Evolutionary conservation across 176 grass and related monocot genomes (phyloP).

Genomic region (Poa pratensis): DNA sequence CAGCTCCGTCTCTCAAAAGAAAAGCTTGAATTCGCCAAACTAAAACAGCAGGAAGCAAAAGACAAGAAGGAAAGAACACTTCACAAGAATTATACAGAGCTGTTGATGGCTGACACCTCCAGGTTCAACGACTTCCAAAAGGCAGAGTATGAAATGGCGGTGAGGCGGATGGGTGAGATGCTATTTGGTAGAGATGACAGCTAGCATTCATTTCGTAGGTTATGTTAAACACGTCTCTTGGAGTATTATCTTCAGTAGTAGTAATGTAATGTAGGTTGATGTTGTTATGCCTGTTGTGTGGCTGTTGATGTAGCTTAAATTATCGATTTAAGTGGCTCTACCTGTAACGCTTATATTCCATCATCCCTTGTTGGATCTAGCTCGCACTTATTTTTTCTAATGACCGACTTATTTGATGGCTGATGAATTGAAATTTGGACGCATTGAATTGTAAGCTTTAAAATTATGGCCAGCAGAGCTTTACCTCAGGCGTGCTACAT

Average conservation of each 20-base stretch:
- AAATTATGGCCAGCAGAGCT: neutral
- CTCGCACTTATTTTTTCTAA: neutral
- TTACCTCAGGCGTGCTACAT: neutral
- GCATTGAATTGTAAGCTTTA: neutral
- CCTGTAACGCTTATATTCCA: neutral
- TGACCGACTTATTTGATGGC: neutral
- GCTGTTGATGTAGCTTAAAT: neutral
- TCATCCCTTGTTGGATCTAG: neutral
- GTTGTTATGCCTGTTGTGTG: neutral
- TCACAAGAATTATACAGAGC: slow-evolving; percentile 45
- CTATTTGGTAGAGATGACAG: slow-evolving; percentile 30
- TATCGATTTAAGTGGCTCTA: neutral
- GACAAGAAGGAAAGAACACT: slow-evolving; percentile 40
- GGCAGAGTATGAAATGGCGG: slow-evolving; percentile 40
- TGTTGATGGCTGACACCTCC: slow-evolving; percentile 44
- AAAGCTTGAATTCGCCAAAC: slow-evolving; percentile 46
- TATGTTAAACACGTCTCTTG: neutral
- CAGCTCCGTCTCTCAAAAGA: slow-evolving; percentile 47
- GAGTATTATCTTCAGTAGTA: neutral
- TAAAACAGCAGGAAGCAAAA: slow-evolving; percentile 46
- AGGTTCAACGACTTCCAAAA: slow-evolving; percentile 40
- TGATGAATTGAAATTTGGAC: neutral
- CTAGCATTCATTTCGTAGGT: neutral
- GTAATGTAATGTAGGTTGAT: neutral
- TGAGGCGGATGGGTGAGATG: slow-evolving; percentile 42